Evolutionary conservation across 495 filamentous ascomycete species (phyloP).

Genomic region (Hyaloscypha variabilis): DNA sequence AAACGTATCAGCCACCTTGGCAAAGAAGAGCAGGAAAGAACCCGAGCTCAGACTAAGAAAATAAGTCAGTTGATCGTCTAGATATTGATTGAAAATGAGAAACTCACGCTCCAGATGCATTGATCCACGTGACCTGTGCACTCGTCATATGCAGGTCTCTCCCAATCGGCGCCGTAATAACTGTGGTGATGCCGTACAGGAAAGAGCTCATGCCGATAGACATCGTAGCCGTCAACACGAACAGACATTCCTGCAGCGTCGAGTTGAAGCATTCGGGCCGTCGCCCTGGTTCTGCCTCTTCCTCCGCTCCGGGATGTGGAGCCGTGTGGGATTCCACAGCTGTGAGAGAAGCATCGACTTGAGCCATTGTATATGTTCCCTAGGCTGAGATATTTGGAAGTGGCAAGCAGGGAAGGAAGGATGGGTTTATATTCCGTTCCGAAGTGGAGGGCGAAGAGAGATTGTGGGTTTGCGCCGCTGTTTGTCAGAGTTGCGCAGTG

Average conservation of each 20-base stretch:
- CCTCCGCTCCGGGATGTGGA: background rate
- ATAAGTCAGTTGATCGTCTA: background rate
- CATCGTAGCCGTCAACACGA: constrained; percentile 69
- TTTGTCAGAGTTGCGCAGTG: too few relatives aligned
- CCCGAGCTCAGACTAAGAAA: constrained; percentile 59
- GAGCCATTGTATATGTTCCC: constrained; percentile 6
- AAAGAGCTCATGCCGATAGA: constrained; percentile 68
- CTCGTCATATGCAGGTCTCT: constrained; percentile 65
- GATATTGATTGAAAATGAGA: constrained; percentile 1
- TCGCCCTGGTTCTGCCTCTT: constrained; percentile 3
- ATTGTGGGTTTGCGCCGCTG: too few relatives aligned
- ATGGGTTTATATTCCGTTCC: too few relatives aligned
- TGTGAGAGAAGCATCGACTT: constrained; percentile 12
- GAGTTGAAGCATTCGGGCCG: constrained; percentile 63
- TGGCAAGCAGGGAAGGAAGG: too few relatives aligned
- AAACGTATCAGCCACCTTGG: constrained; percentile 68
- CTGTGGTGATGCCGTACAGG: constrained; percentile 58
- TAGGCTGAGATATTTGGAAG: background rate
- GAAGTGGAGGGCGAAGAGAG: too few relatives aligned
- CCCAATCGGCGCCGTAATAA: constrained; percentile 66
- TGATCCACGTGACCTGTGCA: constrained; percentile 74
- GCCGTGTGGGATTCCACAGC: constrained; percentile 5
- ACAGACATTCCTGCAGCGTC: constrained; percentile 65
- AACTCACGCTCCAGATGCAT: constrained; percentile 59
- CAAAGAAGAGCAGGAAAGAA: constrained; percentile 68